Evolutionary conservation across 2,329 filamentous ascomycete species (phyloP).

Genomic region (Pestalotiopsis sp.): DNA sequence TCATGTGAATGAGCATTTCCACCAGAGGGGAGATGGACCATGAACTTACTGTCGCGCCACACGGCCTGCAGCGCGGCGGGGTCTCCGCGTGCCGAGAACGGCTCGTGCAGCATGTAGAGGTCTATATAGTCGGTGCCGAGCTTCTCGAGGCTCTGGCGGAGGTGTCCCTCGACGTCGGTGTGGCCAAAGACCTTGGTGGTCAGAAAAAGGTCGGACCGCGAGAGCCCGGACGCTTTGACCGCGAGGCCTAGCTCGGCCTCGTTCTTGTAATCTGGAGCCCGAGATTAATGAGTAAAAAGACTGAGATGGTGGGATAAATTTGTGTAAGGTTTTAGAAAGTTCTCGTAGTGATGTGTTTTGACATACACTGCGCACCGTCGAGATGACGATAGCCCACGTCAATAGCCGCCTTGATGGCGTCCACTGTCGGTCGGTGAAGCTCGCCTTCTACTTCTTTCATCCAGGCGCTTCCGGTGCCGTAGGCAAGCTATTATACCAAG

Average conservation of each 20-base stretch:
- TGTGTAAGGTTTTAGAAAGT: no score
- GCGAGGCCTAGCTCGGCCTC: conserved; percentile 71
- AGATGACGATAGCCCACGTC: conserved; percentile 3
- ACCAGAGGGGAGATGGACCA: no score
- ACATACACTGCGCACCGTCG: conserved; percentile 8
- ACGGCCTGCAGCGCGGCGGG: conserved; percentile 55
- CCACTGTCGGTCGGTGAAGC: not conserved
- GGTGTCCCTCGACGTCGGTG: conserved; percentile 47
- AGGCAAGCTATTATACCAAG: not conserved
- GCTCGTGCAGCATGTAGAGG: conserved; percentile 64
- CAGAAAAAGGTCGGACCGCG: conserved; percentile 68
- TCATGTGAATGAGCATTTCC: not conserved
- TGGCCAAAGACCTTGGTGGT: conserved; percentile 57
- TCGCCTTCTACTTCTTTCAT: conserved; percentile 2
- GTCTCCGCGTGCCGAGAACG: conserved; percentile 48
- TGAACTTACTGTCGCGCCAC: conserved; percentile 56
- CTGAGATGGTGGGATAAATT: no score
- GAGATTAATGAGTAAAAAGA: no score
- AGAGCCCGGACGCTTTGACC: conserved; percentile 66
- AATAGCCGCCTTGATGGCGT: conserved; percentile 6
- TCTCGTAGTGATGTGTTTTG: no score
- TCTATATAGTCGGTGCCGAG: conserved; percentile 72
- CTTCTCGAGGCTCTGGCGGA: conserved; percentile 61
- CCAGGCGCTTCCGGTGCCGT: conserved; percentile 4
- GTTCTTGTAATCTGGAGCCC: conserved; percentile 54